Percentiles rank a stretch among this genome's conserved stretches.
Evolutionary conservation across 2,329 filamentous ascomycete species (phyloP).

Genomic region (Ophiostoma tasmaniense): DNA sequence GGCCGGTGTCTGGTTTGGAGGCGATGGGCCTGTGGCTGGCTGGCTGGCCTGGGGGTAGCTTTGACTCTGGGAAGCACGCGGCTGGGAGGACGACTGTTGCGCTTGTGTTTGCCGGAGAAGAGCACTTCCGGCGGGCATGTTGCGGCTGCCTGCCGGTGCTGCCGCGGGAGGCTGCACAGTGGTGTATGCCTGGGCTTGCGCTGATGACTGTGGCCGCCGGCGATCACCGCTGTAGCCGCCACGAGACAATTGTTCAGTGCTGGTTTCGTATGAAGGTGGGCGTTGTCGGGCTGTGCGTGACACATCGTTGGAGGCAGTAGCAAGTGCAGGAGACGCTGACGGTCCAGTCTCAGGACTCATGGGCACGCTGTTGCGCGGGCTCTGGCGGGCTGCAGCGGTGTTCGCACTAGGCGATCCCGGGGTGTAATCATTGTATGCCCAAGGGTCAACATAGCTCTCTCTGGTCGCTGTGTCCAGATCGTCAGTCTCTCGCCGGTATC

Average conservation of each 20-base stretch:
- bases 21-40: not conserved
- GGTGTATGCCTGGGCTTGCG: not conserved
- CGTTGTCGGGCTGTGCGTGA: conserved; percentile 4
- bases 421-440: not conserved
- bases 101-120: not conserved
- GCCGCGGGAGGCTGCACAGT: not conserved
- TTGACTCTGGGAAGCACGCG: not conserved
- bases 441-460: conserved; percentile 3
- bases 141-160: conserved; percentile 4
- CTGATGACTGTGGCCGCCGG: not conserved
- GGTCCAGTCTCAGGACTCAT: not conserved
- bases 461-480: not conserved
- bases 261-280: not conserved
- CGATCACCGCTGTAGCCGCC: not conserved
- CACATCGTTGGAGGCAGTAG: not conserved
- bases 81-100: not conserved
- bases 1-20: not conserved
- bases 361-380: conserved; percentile 4
- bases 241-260: conserved; percentile 1
- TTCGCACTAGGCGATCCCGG: not conserved
- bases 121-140: not conserved
- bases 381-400: conserved; percentile 4
- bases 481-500: conserved; percentile 1
- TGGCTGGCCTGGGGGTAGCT: not conserved
- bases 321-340: not conserved